A percentile compares a stretch with the other conserved stretches of the same genome.
phyloP scores from a whole-genome alignment of 108 stramenopile genomes.

The Skeletonema menzelii region DNA sequence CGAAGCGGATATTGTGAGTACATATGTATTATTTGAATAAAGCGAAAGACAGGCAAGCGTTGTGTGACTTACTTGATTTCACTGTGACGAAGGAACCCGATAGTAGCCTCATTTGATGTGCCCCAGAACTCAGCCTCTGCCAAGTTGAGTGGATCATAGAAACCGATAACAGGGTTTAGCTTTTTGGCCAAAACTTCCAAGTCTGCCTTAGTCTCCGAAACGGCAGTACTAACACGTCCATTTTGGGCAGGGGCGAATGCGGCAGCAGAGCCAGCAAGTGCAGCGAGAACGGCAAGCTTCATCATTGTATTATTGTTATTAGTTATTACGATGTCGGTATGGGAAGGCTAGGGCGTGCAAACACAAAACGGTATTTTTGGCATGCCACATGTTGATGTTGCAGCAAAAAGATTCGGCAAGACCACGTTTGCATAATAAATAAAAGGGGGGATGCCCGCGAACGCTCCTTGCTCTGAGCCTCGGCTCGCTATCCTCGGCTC shows the following conservation, averaged over 20 bases:
- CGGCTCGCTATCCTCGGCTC: too few relatives aligned
- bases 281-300: conserved; percentile 53
- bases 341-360: too few relatives aligned
- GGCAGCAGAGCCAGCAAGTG: conserved; percentile 41
- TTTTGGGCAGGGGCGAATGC: conserved; percentile 57
- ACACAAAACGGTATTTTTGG: too few relatives aligned
- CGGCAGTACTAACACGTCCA: conserved; percentile 30
- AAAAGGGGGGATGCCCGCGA: too few relatives aligned
- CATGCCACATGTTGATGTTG: not conserved
- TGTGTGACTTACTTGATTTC: conserved; percentile 43
- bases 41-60: too few relatives aligned
- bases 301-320: conserved; percentile 22
- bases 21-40: too few relatives aligned
- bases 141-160: conserved; percentile 63
- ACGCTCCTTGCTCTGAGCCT: too few relatives aligned
- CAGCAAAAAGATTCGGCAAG: too few relatives aligned
- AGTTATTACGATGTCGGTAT: too few relatives aligned
- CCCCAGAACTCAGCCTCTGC: conserved; percentile 63
- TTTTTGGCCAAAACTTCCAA: conserved; percentile 67
- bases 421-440: too few relatives aligned
- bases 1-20: too few relatives aligned
- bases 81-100: conserved; percentile 58
- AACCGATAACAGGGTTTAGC: conserved; percentile 62
- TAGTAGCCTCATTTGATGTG: conserved; percentile 58
- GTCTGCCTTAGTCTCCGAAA: conserved; percentile 68